Evolutionary conservation across 257 asterid genomes (phyloP).

Genomic region (Eucommia ulmoides): DNA sequence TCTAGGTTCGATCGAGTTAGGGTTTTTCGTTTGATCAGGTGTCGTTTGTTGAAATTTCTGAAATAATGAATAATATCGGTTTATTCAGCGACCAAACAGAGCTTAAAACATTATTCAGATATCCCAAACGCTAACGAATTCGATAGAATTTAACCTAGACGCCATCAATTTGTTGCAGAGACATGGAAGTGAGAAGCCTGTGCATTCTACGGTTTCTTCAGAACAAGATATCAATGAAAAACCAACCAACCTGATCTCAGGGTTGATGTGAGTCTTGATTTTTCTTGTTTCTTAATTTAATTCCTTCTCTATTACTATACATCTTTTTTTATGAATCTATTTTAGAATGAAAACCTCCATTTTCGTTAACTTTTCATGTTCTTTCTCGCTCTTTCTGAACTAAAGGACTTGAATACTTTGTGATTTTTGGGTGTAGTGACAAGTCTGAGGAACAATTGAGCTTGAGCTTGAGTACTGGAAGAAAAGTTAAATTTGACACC

Average conservation of each 20-base stretch:
- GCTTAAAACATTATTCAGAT: background rate
- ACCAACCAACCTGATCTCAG: background rate
- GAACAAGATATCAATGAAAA: background rate
- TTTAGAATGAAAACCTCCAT: background rate
- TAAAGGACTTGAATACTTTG: background rate
- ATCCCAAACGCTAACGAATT: background rate
- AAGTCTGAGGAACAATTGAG: conserved; percentile 1
- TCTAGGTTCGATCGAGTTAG: background rate
- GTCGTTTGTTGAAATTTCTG: background rate
- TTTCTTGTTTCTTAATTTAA: background rate
- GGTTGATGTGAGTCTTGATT: background rate
- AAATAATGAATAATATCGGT: background rate
- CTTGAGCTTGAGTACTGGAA: background rate
- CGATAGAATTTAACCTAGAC: background rate
- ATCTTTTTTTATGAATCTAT: background rate
- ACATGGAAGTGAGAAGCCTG: conserved; percentile 1
- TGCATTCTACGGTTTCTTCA: background rate
- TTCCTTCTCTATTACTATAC: conserved; percentile 1
- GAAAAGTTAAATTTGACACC: background rate
- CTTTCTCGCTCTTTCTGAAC: background rate
- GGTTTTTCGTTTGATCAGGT: background rate
- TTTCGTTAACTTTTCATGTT: background rate
- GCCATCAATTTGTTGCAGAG: background rate
- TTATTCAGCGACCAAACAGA: background rate
- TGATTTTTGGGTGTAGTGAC: background rate